Base-by-base conservation (phyloP, 352 stramenopile genomes). In the Halophytophthora batemanensis region DNA sequence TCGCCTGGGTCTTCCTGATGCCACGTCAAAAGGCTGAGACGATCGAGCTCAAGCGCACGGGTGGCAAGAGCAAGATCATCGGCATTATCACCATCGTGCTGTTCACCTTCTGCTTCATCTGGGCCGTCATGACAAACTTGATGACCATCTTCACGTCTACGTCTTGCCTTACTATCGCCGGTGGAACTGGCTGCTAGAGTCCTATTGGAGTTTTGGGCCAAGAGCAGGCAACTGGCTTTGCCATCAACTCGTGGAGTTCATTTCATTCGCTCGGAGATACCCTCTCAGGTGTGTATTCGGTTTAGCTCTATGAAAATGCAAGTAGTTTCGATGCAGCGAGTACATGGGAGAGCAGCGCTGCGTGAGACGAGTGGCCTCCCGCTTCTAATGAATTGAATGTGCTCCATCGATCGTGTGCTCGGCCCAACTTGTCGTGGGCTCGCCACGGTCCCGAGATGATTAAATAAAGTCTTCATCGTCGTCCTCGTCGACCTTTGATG, bases 381-480 rank as follows among this genome's bases (percentile, higher is more conserved):
- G 4, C 25, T 66, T 60, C 48, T 56, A 61, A 62, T 57, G 47
- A 54, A 56, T 40, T 33, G 29, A 33, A 13, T 10, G 25, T 23
- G 15, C 36, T 53, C 25, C 35, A 21, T 48, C 38, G 22, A 36
- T 48, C 14, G 5, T 17, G 15, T 23, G 12, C 8, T 28, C 31
- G 18, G 6, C n/a, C 6, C 18, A n/a, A n/a, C n/a, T n/a, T n/a
- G n/a, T n/a, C n/a, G n/a, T n/a, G n/a, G n/a, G n/a, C n/a, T n/a
- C n/a, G n/a, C n/a, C n/a, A n/a, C n/a, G n/a, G 25, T 8, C 25
- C 25, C 25, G 25, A 31, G 25, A 8, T 8, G 8, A 4, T 71
- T 86, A 86, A 75, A 86, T 84, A 80, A 87, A 87, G 64, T 87
- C 74, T 42, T 82, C 76, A 53, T 83, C 76, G 14, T 83, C 64